Base-by-base conservation (phyloP, 495 filamentous ascomycete genomes). In the Penicillium samsonianum region DNA sequence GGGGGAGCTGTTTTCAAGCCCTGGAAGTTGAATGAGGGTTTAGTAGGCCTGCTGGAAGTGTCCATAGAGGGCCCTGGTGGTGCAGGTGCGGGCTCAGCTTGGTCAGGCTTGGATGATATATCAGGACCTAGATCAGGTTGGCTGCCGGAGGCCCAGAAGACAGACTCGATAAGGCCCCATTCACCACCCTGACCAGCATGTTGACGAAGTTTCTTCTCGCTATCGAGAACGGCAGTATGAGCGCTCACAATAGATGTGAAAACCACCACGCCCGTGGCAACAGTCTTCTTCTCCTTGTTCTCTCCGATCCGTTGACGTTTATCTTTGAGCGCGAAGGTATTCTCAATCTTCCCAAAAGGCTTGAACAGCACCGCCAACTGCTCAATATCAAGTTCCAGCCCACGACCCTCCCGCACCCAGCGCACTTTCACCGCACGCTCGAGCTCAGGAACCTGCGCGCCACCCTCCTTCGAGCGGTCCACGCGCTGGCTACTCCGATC, bases 371-470 rank as follows among this genome's bases (percentile, higher is more conserved):
- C 43, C 9, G 57, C 64, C 22, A 88, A 50, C 20, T 66, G 63
- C 1, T 82, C 78, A 50, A 73, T 73, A 58, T 77, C 78, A 19
- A 84, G 57, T 0, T 75, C 67, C 20, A 68, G 46, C 3, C 77
- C 75, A 0, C 65, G 66, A 5, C 78, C 78, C 43, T 83, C 77
- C n/a, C 79, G 69, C 9, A 72, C 67, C 80, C 82, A 86, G 31
- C 83, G 80, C 22, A 85, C 74, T 64, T 84, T 86, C 50, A 88
- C 71, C 3, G 80, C 82, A 11, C 85, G 76, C 53, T 87, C 82
- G 26, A 84, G 65, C 41, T 84, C 82, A 2, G 81, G 67, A 10
- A 85, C 79, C 65, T 77, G 78, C 25, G 70, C 57, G 5, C 70
- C 73, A 20, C 76, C 73, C 22, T 76, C 71, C 45, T 74, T 66